Evolutionary conservation across 2,329 filamentous ascomycete genomes (phyloP), one percentile per base, ranked within the genome.

Genomic region (Trichoderma arundinaceum): DNA sequence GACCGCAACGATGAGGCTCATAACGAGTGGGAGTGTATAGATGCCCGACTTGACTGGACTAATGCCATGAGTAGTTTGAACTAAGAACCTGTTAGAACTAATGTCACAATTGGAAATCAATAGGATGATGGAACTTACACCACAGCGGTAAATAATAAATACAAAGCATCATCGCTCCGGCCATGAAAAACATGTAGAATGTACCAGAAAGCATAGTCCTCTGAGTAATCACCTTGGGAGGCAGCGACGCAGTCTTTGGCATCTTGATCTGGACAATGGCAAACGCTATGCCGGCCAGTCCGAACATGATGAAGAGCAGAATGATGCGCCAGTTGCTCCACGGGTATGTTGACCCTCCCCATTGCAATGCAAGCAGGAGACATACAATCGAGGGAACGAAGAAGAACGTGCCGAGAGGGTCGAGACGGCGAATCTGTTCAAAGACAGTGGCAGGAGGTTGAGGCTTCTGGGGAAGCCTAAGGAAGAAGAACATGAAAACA

Each of bases 351-450:
- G 80, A 80, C 3, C 86, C 86, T 59, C 86, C 86, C 87, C 86
- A 90, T 71, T 90, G 84, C 39, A 90, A 77, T 1, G 87, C 87
- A 5, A 90, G 77, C 3, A 90, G 75, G 43, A 90, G 83, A 68
- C 82, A 86, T 13, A 88, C 79, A 44, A 88, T 81, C 38, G 82
- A 81, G 0, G 87, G 86, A 15, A 90, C 74, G 68, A 90, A 85
- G 73, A 88, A 81, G 13, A 84, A 71, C 7, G 85, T 88, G 32
- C 88, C 87, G 1, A 88, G 72, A 0, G 85, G 85, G 65, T 89
- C 86, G 56, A 88, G 78, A 0, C 84, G 81, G 68, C 79, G 77
- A 60, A 86, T 72, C 57, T 86, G 83, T 64, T 80, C 74, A 60
- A 72, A 72, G 38, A 80, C 38, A 0, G 76, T 68, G 13, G 74